A percentile compares a stretch with the other conserved stretches of the same genome.
Conservation (phyloP, 805 yeast genomes). For the Grigorovia yakushimaensis region DNA sequence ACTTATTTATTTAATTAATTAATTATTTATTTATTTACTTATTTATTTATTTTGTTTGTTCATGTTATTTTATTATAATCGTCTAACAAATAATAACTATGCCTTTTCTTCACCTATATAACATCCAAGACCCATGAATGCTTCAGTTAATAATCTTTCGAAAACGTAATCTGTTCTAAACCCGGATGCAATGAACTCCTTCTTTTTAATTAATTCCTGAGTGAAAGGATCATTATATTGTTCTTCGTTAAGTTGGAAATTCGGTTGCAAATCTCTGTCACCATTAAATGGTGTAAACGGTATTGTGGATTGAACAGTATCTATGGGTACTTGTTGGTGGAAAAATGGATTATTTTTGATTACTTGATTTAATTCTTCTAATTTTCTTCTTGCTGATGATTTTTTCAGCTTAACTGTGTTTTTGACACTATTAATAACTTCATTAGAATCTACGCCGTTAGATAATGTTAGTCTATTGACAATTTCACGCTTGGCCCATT, state of each 20-base stretch:
- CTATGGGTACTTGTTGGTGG: constrained; percentile 10
- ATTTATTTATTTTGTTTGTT: background rate
- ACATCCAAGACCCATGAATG: constrained; percentile 85
- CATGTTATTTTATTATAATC: background rate
- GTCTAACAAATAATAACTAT: background rate
- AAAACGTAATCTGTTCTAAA: constrained; percentile 63
- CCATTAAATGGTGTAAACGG: constrained; percentile 96
- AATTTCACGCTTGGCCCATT: constrained; percentile 46
- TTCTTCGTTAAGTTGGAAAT: constrained; percentile 37
- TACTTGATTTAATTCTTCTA: constrained; percentile 33
- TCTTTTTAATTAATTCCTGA: constrained; percentile 42
- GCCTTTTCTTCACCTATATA: constrained; percentile 52
- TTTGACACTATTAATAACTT: constrained; percentile 43
- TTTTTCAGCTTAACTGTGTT: constrained; percentile 46
- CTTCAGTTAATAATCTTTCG: constrained; percentile 72
- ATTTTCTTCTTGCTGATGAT: constrained; percentile 51
- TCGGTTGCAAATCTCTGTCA: constrained; percentile 52
- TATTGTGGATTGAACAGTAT: constrained; percentile 5
- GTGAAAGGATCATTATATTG: constrained; percentile 57
- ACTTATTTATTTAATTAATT: background rate
- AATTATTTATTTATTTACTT: too few species aligned
- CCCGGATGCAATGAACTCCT: constrained; percentile 76
- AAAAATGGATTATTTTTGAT: constrained; percentile 30
- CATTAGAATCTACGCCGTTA: constrained; percentile 33
- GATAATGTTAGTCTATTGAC: constrained; percentile 38